phyloP scores from a whole-genome alignment of 2,329 filamentous ascomycete genomes.

The Aspergillus fructus region DNA sequence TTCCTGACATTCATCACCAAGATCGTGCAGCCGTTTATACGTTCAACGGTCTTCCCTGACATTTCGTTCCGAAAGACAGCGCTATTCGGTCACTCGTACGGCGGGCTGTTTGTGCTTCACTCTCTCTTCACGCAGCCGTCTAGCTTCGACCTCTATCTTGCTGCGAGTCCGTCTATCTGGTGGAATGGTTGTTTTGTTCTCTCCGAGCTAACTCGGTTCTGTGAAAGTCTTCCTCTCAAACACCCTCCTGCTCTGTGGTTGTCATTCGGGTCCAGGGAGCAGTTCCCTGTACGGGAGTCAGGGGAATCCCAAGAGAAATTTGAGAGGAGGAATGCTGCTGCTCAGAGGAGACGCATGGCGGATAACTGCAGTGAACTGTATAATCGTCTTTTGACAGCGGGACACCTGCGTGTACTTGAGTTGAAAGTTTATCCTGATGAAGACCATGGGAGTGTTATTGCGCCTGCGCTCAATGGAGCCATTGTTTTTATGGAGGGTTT shows the following conservation, averaged over 20 bases:
- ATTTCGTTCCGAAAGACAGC: conserved; percentile 40
- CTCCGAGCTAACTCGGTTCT: conserved; percentile 30
- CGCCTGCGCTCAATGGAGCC: conserved; percentile 26
- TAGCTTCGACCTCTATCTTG: conserved; percentile 47
- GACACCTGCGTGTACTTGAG: conserved; percentile 15
- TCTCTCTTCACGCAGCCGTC: conserved; percentile 42
- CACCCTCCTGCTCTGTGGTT: conserved; percentile 29
- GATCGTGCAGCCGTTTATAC: conserved; percentile 35
- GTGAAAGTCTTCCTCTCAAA: conserved; percentile 8
- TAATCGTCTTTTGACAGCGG: conserved; percentile 14
- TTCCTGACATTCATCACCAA: conserved; percentile 47
- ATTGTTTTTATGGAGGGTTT: conserved; percentile 3
- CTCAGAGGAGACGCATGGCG: conserved; percentile 24
- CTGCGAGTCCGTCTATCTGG: conserved; percentile 49
- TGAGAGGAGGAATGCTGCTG: conserved; percentile 19
- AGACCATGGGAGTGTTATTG: conserved; percentile 34
- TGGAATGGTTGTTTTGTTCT: conserved; percentile 49
- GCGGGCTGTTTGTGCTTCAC: conserved; percentile 50
- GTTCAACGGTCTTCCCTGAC: conserved; percentile 28
- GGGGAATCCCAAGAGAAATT: conserved; percentile 34
- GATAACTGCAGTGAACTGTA: conserved; percentile 26
- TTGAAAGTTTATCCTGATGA: conserved; percentile 27
- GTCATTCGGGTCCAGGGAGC: conserved; percentile 36
- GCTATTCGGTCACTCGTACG: conserved; percentile 52
- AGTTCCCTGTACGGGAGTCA: conserved; percentile 26